A percentile compares a stretch with the other conserved stretches of the same genome.
phyloP scores from a whole-genome alignment of 2,329 filamentous ascomycete species.

The Aspergillus sojae region DNA sequence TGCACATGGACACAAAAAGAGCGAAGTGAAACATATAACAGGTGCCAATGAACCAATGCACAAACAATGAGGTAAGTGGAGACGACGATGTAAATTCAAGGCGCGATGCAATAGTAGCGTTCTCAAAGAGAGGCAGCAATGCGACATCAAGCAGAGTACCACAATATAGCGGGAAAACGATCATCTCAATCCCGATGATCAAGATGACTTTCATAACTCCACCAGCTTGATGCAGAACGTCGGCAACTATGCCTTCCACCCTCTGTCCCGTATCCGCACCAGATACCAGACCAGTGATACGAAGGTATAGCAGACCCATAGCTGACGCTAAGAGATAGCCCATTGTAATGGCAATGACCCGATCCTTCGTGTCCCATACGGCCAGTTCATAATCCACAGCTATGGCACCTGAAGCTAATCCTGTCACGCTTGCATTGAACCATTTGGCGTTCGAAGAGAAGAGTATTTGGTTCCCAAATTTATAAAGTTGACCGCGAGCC shows the following conservation, averaged over 20 bases:
- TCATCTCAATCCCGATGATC: slow-evolving; percentile 99
- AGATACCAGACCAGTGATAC: slow-evolving; percentile 70
- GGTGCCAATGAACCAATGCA: slow-evolving; percentile 98
- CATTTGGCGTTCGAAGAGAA: slow-evolving; percentile 32
- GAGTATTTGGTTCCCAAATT: slow-evolving; percentile 24
- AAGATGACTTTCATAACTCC: slow-evolving; percentile 97
- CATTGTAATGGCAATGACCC: slow-evolving; percentile 72
- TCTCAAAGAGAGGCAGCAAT: slow-evolving; percentile 83
- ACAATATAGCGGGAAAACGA: slow-evolving; percentile 94
- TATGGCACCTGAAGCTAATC: slow-evolving; percentile 21
- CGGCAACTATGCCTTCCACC: slow-evolving; percentile 73
- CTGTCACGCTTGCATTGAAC: slow-evolving; percentile 27
- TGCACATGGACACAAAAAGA: slow-evolving; percentile 97
- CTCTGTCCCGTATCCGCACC: slow-evolving; percentile 56
- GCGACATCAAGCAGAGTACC: slow-evolving; percentile 87
- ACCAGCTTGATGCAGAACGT: slow-evolving; percentile 86
- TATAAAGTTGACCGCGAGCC: slow-evolving; percentile 24
- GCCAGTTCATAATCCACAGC: slow-evolving; percentile 62
- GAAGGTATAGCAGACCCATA: slow-evolving; percentile 77
- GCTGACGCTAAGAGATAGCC: slow-evolving; percentile 80
- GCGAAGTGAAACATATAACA: slow-evolving; percentile 99
- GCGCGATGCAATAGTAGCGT: slow-evolving; percentile 75
- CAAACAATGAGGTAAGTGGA: slow-evolving; percentile 88
- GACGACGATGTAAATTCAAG: slow-evolving; percentile 75
- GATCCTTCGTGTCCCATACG: slow-evolving; percentile 70